Base-by-base conservation (phyloP, 176 grass and related monocot species). In the Neostapfia colusana region DNA sequence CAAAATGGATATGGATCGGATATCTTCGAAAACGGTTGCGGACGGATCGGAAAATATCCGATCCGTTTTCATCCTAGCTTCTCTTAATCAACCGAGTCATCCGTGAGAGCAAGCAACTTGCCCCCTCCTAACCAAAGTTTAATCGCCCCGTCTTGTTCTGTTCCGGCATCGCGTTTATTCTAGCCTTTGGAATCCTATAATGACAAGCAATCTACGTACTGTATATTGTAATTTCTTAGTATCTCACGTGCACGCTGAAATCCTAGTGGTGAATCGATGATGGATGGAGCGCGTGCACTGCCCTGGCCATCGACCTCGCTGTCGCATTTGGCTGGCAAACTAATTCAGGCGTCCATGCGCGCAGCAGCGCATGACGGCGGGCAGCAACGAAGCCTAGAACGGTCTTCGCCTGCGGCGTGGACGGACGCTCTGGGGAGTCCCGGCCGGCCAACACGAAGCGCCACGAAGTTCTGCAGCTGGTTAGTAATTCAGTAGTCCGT, bases 311-410 rank as follows among this genome's bases (percentile, higher is more conserved):
- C 12, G 24, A 35, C 70, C 37, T 74, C 80, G 80, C 70, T 56
- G 80, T 82, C 65, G 80, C 62, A 16, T 67, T n/a, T n/a, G n/a
- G n/a, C n/a, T 45, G 70, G 51, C 71, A 58, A 49, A 49, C 4
- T 5, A 25, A 82, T 59, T 5, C 80, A 46, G 70, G 38, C 53
- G 21, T 58, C n/a, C n/a, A n/a, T n/a, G n/a, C n/a, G n/a, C n/a
- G n/a, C n/a, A n/a, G n/a, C n/a, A n/a, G n/a, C n/a, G n/a, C n/a
- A n/a, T n/a, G n/a, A n/a, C n/a, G n/a, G 3, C 31, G 31, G 31
- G 31, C 1, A 31, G 31, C 31, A 31, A 31, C 31, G 31, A 31
- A 4, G 36, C 13, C 11, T 37, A 9, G 38, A 4, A 65, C 25
- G 71, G 75, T 37, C 4, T 15, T 63, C 57, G 31, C 2, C 66